Base-by-base conservation (phyloP, 2,329 filamentous ascomycete genomes). In the Aspergillus felis region DNA sequence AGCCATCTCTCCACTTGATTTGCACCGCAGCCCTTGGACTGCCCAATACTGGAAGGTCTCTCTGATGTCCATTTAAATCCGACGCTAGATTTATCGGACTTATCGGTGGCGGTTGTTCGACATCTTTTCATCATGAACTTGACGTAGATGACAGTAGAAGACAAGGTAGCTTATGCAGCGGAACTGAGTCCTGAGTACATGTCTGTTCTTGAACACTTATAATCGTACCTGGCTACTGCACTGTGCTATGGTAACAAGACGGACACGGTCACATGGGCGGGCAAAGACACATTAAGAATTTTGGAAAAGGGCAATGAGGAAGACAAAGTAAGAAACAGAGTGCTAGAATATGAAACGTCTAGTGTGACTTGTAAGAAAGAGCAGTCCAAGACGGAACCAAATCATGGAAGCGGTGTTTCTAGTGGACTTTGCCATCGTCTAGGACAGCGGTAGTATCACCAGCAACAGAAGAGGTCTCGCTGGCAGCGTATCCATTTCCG, bases 401-500 rank as follows among this genome's bases (percentile, higher is more conserved):
- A 38, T 38, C 14, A 17, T 17, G 32, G 7, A 38, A 24, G 22
- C 22, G 24, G 24, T n/a, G 22, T 14, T 7, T 24, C 14, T 27
- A 47, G 10, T 24, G 20, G n/a, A 61, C 62, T 17, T 53, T 56
- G 50, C 62, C 58, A 28, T 55, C 57, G 29, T 66, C 54, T 35
- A 53, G 48, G 29, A 61, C 55, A 17, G 57, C 27, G 14, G 50
- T 44, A 32, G 53, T 56, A 50, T 60, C 61, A 17, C 64, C 62
- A 14, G 60, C 62, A 49, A 68, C 67, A 22, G 64, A 72, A 10
- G 71, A 73, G 56, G 64, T 67, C 38, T 69, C 71, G 52, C 70
- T 72, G 42, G 65, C 70, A 53, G 61, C 68, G 59, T 72, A 69
- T 28, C 69, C 70, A 56, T 72, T 68, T 50, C 65, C 64, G 4